phyloP scores from a whole-genome alignment of 805 yeast species.

The Spathaspora arborariae region DNA sequence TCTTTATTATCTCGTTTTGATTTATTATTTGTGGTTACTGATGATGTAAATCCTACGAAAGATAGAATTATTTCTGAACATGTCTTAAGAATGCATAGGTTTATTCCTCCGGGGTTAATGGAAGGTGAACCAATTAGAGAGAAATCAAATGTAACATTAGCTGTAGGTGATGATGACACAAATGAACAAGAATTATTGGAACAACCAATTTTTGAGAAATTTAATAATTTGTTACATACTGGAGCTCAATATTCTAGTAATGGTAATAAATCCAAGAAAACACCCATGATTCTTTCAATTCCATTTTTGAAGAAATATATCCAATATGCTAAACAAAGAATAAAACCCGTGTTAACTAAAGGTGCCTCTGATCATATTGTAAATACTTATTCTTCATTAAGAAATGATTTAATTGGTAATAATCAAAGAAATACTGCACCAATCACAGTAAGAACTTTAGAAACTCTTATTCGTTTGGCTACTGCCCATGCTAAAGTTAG shows the following conservation, averaged over 20 bases:
- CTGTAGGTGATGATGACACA: slow-evolving; percentile 66
- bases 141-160: slow-evolving; percentile 60
- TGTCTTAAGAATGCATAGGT: slow-evolving; percentile 90
- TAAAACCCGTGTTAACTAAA: slow-evolving; percentile 73
- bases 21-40: slow-evolving; percentile 90
- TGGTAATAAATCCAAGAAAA: slow-evolving; percentile 17
- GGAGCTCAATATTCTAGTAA: slow-evolving; percentile 45
- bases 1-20: slow-evolving; percentile 96
- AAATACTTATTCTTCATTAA: slow-evolving; percentile 69
- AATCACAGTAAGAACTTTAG: slow-evolving; percentile 96
- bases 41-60: slow-evolving; percentile 79
- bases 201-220: slow-evolving; percentile 77
- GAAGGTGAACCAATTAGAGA: slow-evolving; percentile 96
- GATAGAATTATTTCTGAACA: slow-evolving; percentile 92
- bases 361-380: slow-evolving; percentile 81
- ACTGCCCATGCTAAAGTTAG: slow-evolving; percentile 98
- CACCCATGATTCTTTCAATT: slow-evolving; percentile 52
- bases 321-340: slow-evolving; percentile 88
- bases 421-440: slow-evolving; percentile 84
- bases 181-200: slow-evolving; percentile 42
- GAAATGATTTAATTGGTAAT: slow-evolving; percentile 64
- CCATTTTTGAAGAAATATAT: slow-evolving; percentile 88
- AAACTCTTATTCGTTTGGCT: slow-evolving; percentile 88
- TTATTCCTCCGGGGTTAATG: slow-evolving; percentile 76
- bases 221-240: slow-evolving; percentile 76